A percentile compares a stretch with the other conserved stretches of the same genome.
These are phyloP conservation scores for Anthostomella pinea DNA, from an alignment of 2,329 filamentous ascomycete genomes.

Conservation along the genomic window DNA sequence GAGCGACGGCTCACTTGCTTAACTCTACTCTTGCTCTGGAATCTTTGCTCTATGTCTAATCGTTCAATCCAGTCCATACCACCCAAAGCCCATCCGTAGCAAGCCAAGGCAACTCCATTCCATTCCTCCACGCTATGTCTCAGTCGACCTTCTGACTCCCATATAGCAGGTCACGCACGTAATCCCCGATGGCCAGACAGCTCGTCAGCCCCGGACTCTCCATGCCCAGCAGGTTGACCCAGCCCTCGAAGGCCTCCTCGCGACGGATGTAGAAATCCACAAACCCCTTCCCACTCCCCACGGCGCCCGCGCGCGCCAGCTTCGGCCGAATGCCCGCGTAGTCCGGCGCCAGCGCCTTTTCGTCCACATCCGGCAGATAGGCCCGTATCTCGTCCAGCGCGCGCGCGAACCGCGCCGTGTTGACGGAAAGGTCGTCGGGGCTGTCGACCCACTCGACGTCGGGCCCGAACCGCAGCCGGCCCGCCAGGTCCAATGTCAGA, in stretches of 20 bases:
- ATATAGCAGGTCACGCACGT: constrained; percentile 58
- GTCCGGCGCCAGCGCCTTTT: constrained; percentile 66
- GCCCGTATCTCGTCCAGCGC: constrained; percentile 72
- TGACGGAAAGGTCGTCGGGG: constrained; percentile 68
- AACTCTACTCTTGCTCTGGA: too few species aligned
- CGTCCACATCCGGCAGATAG: constrained; percentile 75
- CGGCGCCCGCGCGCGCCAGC: constrained; percentile 58
- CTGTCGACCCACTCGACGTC: constrained; percentile 89
- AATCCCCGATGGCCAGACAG: constrained; percentile 78
- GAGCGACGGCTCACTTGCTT: too few species aligned
- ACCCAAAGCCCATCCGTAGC: too few species aligned
- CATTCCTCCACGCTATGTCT: neutral
- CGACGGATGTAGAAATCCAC: constrained; percentile 78
- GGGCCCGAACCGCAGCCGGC: constrained; percentile 85
- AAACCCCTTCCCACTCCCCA: constrained; percentile 65
- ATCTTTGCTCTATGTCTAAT: too few species aligned
- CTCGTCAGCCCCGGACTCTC: constrained; percentile 92
- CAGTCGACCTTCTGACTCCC: constrained; percentile 2
- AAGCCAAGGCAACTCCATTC: too few species aligned
- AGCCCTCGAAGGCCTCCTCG: constrained; percentile 76
- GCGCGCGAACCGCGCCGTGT: constrained; percentile 56
- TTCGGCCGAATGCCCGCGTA: constrained; percentile 94
- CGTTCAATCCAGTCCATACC: too few species aligned
- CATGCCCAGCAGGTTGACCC: constrained; percentile 87
- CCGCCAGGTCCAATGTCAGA: constrained; percentile 83